Evolutionary conservation across 2,329 filamentous ascomycete species (phyloP).

Genomic region (Juglanconis oblonga): DNA sequence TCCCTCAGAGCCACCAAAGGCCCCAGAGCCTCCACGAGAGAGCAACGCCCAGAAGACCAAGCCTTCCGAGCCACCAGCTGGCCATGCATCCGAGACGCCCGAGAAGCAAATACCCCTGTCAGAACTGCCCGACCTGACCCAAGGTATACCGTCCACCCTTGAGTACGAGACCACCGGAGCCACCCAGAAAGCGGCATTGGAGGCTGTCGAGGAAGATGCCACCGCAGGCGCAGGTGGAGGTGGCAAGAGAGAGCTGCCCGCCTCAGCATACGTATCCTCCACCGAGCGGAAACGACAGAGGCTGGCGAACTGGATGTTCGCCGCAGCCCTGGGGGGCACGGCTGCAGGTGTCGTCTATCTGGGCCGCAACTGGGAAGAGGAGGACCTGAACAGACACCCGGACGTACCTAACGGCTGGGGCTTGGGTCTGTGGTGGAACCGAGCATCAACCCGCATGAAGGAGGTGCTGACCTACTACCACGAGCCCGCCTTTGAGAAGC

Average conservation of each 20-base stretch:
- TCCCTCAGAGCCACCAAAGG: conserved; percentile 9
- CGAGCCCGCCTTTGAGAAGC: conserved; percentile 90
- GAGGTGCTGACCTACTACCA: conserved; percentile 89
- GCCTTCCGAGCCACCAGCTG: conserved; percentile 8
- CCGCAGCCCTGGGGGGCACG: conserved; percentile 52
- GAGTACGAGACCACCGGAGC: conserved; percentile 65
- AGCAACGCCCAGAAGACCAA: conserved; percentile 6
- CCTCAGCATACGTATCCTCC: conserved; percentile 85
- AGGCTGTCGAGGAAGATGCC: conserved; percentile 36
- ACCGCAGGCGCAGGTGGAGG: conserved; percentile 40
- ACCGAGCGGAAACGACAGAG: conserved; percentile 77
- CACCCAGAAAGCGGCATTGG: conserved; percentile 34
- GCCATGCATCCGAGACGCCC: conserved; percentile 17
- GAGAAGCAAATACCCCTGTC: conserved; percentile 52
- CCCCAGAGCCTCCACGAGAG: background rate
- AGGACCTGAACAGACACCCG: conserved; percentile 66
- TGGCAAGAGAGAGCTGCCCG: conserved; percentile 65
- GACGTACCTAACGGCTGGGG: conserved; percentile 81
- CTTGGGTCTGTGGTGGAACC: conserved; percentile 72
- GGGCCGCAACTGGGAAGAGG: conserved; percentile 83
- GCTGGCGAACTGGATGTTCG: conserved; percentile 73
- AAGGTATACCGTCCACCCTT: conserved; percentile 89
- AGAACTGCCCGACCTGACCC: conserved; percentile 85
- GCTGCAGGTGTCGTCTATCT: conserved; percentile 67
- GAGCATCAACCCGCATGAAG: conserved; percentile 70